A percentile compares a stretch with the other conserved stretches of the same genome.
Conservation (phyloP, 2,329 filamentous ascomycete species). For the Daldinia sp. region DNA sequence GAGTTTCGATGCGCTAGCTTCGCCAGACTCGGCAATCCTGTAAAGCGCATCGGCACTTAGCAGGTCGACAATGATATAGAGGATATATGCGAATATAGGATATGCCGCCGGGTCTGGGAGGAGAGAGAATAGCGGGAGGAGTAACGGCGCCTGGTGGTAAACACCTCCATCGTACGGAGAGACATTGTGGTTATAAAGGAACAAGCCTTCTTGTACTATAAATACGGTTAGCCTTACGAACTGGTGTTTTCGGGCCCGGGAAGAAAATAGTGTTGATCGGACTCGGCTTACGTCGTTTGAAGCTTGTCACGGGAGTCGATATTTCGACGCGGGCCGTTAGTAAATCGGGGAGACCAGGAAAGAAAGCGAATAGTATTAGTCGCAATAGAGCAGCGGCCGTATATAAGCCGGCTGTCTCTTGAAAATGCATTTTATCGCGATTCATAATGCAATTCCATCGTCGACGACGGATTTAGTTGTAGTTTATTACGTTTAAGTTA, state of each 20-base stretch:
- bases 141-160: constrained; percentile 81
- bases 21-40: constrained; percentile 81
- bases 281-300: constrained; percentile 81
- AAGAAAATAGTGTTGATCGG: not conserved
- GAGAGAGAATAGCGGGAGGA: constrained; percentile 90
- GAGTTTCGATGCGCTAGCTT: constrained; percentile 75
- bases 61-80: constrained; percentile 85
- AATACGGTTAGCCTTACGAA: not conserved
- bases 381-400: constrained; percentile 79
- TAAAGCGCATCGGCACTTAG: constrained; percentile 81
- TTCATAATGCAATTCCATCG: constrained; percentile 46
- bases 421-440: constrained; percentile 49
- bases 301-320: constrained; percentile 96
- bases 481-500: not conserved
- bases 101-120: constrained; percentile 74
- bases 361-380: constrained; percentile 79
- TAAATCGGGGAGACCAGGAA: constrained; percentile 84
- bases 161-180: constrained; percentile 96
- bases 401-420: constrained; percentile 70
- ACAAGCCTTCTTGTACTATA: constrained; percentile 92
- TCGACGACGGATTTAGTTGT: constrained; percentile 25
- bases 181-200: constrained; percentile 94
- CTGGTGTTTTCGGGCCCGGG: not conserved
- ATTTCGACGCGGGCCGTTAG: constrained; percentile 93
- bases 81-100: constrained; percentile 77